Base-by-base conservation (phyloP, 768 basidiomycete species). In the Boletus rufocinnamomeus region DNA sequence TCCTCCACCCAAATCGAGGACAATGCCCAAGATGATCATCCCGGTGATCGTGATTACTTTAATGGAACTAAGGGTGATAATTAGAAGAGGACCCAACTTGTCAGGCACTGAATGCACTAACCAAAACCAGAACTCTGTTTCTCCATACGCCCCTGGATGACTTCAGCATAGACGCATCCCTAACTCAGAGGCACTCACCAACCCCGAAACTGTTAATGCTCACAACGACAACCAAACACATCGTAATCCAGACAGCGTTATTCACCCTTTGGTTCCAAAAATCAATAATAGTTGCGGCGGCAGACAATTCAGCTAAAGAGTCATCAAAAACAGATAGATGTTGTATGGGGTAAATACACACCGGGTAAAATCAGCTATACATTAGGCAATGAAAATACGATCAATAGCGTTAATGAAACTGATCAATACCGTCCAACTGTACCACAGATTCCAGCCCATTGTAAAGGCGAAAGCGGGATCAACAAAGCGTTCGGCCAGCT, bases 1-100 rank as follows among this genome's bases (percentile, higher is more conserved):
- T 0, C 79, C 82, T 40, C 84, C 85, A 45, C 83, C 84, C 19
- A 83, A 73, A 60, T 84, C 68, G 34, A 69, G 55, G n/a, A 82
- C 63, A 38, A 83, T 70, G 10, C 80, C 79, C 8, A 77, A 65
- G 23, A 83, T 73, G 28, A 78, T 72, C 37, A 78, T 63, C 9
- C 77, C 77, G 4, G 66, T 66, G 44, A 81, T 76, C 4, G 78
- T 77, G 50, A 82, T 58, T 11, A 84, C 77, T 67, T 83, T 84
- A 66, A 84, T 81, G 25, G 79, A 81, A 14, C 75, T 75, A 65
- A 67, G 68, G 47, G 60, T 9, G 38, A 47, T 45, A 44, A 52
- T 54, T 2, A 37, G 40, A 37, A 43, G 27, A 25, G 16, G 11
- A 28, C 17, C 11, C n/a, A 38, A 16, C 2, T 16, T 23, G 25